phyloP scores from a whole-genome alignment of 306 rosid genomes.

The Fragaria iinumae region DNA sequence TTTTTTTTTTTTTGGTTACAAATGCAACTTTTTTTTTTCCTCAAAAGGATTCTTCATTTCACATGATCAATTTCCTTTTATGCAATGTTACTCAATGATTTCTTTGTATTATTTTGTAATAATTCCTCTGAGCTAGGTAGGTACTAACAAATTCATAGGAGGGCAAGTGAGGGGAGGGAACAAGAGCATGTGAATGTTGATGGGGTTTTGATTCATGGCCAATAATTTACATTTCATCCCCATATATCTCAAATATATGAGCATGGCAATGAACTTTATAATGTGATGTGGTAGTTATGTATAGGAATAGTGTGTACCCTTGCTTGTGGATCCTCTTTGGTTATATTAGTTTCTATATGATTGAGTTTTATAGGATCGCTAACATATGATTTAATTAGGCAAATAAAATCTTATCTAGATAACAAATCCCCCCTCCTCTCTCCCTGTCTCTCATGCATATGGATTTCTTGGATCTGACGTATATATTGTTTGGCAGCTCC shows the following conservation, averaged over 20 bases:
- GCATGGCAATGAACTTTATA: conserved; percentile 32
- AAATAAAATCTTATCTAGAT: conserved; percentile 17
- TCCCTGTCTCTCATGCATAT: neutral
- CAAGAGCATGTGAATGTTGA: conserved; percentile 84
- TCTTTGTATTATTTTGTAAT: conserved; percentile 7
- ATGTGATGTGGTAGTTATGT: conserved; percentile 9
- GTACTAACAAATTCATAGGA: conserved; percentile 34
- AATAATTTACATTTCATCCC: conserved; percentile 32
- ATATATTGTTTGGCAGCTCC: conserved; percentile 46
- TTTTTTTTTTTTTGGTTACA: conserved; percentile 9
- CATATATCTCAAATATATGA: conserved; percentile 35
- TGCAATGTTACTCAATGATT: conserved; percentile 13
- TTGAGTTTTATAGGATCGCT: conserved; percentile 26
- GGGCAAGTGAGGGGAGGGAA: conserved; percentile 51
- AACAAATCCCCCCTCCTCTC: neutral
- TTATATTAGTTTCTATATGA: neutral
- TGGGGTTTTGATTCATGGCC: conserved; percentile 53
- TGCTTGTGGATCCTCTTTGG: conserved; percentile 10
- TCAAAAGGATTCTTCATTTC: conserved; percentile 41
- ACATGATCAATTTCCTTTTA: conserved; percentile 24
- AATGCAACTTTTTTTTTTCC: neutral
- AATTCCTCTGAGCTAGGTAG: conserved; percentile 32
- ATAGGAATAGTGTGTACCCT: neutral
- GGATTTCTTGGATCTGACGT: conserved; percentile 60
- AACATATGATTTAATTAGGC: conserved; percentile 27